These are phyloP conservation scores for Rosa persica DNA, from an alignment of 306 rosid species.

Conservation along the genomic window DNA sequence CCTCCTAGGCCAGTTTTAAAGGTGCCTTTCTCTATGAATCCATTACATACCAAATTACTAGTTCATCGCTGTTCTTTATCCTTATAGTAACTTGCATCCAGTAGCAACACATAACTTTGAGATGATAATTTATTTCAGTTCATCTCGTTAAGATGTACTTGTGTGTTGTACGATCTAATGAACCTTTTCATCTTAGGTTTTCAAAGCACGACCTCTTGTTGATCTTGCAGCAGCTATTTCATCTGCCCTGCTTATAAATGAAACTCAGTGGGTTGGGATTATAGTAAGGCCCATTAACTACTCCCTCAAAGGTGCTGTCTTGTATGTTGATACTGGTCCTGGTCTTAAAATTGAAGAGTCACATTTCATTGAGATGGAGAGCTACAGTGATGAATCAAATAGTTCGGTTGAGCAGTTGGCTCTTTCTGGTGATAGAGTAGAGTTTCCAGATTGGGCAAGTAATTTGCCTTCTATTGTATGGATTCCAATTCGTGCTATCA, in stretches of 20 bases:
- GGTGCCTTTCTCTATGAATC: slow-evolving; percentile 43
- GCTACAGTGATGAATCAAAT: slow-evolving; percentile 40
- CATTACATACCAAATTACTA: neutral
- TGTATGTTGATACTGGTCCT: slow-evolving; percentile 95
- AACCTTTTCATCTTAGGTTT: slow-evolving; percentile 52
- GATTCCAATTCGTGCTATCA: slow-evolving; percentile 73
- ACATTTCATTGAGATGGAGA: slow-evolving; percentile 78
- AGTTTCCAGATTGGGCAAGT: slow-evolving; percentile 98
- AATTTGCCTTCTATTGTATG: slow-evolving; percentile 72
- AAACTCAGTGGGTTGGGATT: slow-evolving; percentile 92
- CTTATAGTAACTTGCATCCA: slow-evolving; percentile 15
- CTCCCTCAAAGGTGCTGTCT: slow-evolving; percentile 84
- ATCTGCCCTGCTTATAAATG: slow-evolving; percentile 89
- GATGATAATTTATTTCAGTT: neutral
- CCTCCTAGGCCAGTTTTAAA: slow-evolving; percentile 91
- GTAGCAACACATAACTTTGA: slow-evolving; percentile 10
- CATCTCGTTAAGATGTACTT: neutral
- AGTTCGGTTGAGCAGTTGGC: slow-evolving; percentile 51
- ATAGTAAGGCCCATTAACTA: slow-evolving; percentile 80
- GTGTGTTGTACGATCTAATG: slow-evolving; percentile 24
- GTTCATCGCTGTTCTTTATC: slow-evolving; percentile 20
- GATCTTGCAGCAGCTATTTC: slow-evolving; percentile 93
- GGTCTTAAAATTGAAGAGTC: slow-evolving; percentile 79
- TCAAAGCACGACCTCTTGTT: slow-evolving; percentile 88
- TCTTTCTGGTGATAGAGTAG: slow-evolving; percentile 66